These are phyloP conservation scores for Aspergillus proliferans DNA, from an alignment of 2,329 filamentous ascomycete species.

Conservation along the genomic window DNA sequence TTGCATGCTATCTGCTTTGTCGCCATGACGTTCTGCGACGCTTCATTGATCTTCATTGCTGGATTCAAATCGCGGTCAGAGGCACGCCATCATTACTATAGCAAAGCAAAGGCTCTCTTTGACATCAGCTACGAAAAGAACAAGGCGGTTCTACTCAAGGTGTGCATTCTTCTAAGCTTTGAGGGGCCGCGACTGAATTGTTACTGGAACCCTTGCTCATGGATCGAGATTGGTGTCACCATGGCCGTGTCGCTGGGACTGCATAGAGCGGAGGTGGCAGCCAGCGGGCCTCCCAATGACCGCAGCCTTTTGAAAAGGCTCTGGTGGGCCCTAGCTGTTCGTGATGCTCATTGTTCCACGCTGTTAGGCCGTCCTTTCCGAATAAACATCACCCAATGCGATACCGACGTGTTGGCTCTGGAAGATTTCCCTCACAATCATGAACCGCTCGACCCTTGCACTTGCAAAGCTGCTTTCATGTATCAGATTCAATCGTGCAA, in stretches of 20 bases:
- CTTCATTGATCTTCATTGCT: not conserved
- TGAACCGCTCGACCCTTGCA: not conserved
- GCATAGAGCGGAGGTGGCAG: not conserved
- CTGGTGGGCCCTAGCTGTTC: conserved; percentile 1
- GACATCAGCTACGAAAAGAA: not conserved
- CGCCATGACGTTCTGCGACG: not conserved
- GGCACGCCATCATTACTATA: not conserved
- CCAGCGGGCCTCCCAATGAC: not conserved
- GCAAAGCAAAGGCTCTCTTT: conserved; percentile 1
- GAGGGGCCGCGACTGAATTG: not conserved
- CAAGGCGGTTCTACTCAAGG: conserved; percentile 1
- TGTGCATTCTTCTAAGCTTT: not conserved
- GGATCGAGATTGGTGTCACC: conserved; percentile 1
- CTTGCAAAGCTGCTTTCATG: not conserved
- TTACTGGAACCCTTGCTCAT: conserved; percentile 4
- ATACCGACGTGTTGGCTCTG: not conserved
- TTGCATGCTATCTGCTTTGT: conserved; percentile 1
- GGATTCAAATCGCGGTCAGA: not conserved
- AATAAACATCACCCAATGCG: conserved; percentile 1
- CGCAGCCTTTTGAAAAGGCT: not conserved
- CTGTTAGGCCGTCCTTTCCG: conserved; percentile 1
- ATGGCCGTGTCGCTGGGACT: conserved; percentile 2
- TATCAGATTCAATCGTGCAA: conserved; percentile 1
- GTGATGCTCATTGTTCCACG: not conserved
- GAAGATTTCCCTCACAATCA: conserved; percentile 2